Base-by-base conservation (phyloP, 164 flowering plant genomes). In the Kingdonia uniflora region DNA sequence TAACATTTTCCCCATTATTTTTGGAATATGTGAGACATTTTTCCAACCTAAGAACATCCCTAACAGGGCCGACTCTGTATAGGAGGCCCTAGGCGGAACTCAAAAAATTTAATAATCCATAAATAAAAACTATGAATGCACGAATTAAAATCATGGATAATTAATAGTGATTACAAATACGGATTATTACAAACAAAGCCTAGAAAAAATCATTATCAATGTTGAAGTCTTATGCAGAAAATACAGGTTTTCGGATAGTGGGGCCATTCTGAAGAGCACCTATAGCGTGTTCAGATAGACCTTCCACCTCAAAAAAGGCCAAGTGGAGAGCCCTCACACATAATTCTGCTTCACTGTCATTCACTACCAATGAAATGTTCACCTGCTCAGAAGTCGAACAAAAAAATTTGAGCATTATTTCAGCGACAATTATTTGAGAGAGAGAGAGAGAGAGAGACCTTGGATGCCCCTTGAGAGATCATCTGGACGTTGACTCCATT, bases 401-500 rank as follows among this genome's bases (percentile, higher is more conserved):
- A 11, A 29, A 8, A 29, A 11, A 19, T 19, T n/a, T 15, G 24
- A 48, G 15, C 6, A 16, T 48, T 48, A n/a, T 2, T 14, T 29
- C 2, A 24, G 14, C n/a, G 19, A 42, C 19, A 51, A 45, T 17
- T 44, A 35, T 26, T 22, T 25, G 25, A 41, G 43, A 2, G n/a
- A 50, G 45, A 5, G 26, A 51, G 54, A 15, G 24, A 45, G 46
- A 25, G 52, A 61, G 39, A 53, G 43, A 89, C 95, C 92, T 92
- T 92, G 1, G 98, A 92, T 59, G 98, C 98, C 37, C 96, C 98
- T 71, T 92, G 98, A 21, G 98, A 92, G 65, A 92, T 92, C 98
- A 92, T 92, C 66, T 92, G 98, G 43, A 92, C 98, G 67, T 85
- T 92, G 48, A 84, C 84, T 45, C 84, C 84, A 57, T 69, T 78